Conservation (phyloP, 257 asterid species). For the Forsythia viridissima region DNA sequence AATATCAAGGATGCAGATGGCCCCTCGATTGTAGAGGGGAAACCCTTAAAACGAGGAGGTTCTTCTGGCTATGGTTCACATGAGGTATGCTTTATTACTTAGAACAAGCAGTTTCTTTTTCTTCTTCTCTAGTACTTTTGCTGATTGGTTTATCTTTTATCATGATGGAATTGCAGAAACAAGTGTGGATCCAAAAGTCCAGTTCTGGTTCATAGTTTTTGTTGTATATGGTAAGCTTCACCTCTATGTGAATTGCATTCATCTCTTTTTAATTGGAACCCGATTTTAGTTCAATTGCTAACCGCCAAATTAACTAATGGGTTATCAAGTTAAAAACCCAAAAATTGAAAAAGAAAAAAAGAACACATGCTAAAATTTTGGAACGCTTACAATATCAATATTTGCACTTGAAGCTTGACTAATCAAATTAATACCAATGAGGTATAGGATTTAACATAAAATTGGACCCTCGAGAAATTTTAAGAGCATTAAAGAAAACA, state of each 20-base stretch:
- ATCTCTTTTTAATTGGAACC: slow-evolving; percentile 13
- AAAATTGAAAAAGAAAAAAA: no score
- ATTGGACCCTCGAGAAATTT: not conserved
- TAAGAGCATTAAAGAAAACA: not conserved
- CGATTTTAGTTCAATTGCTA: not conserved
- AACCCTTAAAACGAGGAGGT: slow-evolving; percentile 66
- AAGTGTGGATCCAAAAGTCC: slow-evolving; percentile 97
- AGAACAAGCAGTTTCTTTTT: not conserved
- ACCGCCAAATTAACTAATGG: not conserved
- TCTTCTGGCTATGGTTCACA: slow-evolving; percentile 56
- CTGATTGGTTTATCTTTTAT: not conserved
- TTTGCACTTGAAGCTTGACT: not conserved
- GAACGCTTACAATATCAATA: not conserved
- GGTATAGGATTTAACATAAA: not conserved
- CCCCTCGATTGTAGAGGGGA: slow-evolving; percentile 59
- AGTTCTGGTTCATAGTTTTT: slow-evolving; percentile 68
- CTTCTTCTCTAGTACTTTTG: not conserved
- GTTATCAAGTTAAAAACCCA: not conserved
- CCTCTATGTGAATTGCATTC: slow-evolving; percentile 8
- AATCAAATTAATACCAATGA: not conserved
- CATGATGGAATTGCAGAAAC: slow-evolving; percentile 59
- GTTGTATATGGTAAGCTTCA: slow-evolving; percentile 54
- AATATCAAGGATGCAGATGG: slow-evolving; percentile 63
- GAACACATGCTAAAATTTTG: no score
- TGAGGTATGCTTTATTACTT: slow-evolving; percentile 53